Base-by-base conservation (phyloP, 805 yeast genomes). In the Kurtzmaniella cleridarum region DNA sequence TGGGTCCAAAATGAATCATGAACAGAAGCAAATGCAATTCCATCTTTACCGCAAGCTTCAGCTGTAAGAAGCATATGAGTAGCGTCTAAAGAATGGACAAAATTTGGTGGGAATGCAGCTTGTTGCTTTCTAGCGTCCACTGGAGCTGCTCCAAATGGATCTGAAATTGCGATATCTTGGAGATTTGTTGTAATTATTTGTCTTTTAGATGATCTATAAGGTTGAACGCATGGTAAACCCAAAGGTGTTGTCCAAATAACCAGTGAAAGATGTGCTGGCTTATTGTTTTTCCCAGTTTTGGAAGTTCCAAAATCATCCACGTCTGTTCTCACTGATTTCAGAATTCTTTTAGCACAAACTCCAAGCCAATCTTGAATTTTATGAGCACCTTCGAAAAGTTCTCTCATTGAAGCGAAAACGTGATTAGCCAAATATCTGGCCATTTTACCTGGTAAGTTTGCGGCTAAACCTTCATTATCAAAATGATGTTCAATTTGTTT, bases 1-100 rank as follows among this genome's bases (percentile, higher is more conserved):
- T 93, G 98, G 0, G 98, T 89, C 98, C 98, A 91, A 59, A 86
- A 91, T 0, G 98, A 91, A 59, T 91, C 98, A 61, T 91, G 98
- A 17, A 91, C 98, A 0, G 98, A 80, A 0, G 98, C 96, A 71
- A 93, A 91, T 10, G 79, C 69, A 36, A 93, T 61, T 0, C 76
- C 78, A 1, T 57, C 55, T 31, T 79, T 72, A 3, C 83, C 78
- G 59, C 96, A 88, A 17, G 79, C 79, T 36, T 78, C 69, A 0
- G 97, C 95, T 7, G 96, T 84, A 69, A 90, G 64, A 37, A 93
- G 69, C 98, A 91, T 93, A 59, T 91, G 98, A 0, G 96, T 83
- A 1, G 98, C 98, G 71, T 91, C 98, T 41, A 91, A 69, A 0
- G 98, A 91, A 57, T 91, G 98, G 38, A 91, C 84, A 59, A 76